These are phyloP conservation scores for Pterulicium gracile DNA, from an alignment of 1,284 basidiomycete genomes.

Conservation along the genomic window DNA sequence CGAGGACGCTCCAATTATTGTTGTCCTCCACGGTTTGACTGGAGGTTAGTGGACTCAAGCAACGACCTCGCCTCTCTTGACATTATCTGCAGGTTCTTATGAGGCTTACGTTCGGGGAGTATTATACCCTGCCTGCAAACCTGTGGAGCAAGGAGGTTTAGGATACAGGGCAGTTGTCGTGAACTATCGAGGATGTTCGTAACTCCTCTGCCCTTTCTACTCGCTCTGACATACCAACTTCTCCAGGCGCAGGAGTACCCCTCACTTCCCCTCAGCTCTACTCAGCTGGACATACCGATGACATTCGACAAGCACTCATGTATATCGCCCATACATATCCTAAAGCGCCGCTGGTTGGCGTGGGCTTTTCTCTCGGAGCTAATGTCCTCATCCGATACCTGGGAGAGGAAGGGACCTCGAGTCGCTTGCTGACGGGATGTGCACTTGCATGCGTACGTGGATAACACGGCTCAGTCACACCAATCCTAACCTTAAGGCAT, in stretches of 20 bases:
- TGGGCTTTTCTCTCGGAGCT: constrained; percentile 77
- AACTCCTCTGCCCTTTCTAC: constrained; percentile 7
- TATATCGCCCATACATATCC: constrained; percentile 56
- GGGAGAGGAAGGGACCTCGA: constrained; percentile 53
- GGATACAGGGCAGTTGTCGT: constrained; percentile 65
- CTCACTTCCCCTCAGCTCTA: constrained; percentile 30
- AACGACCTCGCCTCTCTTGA: not conserved
- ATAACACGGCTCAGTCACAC: constrained; percentile 2
- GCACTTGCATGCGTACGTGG: constrained; percentile 51
- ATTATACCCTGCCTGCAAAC: constrained; percentile 55
- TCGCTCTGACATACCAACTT: not conserved
- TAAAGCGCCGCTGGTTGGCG: constrained; percentile 53
- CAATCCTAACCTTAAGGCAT: constrained; percentile 3
- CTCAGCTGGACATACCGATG: constrained; percentile 58
- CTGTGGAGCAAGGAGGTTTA: constrained; percentile 50
- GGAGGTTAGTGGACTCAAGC: constrained; percentile 43
- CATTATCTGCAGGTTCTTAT: constrained; percentile 51
- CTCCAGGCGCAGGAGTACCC: constrained; percentile 50
- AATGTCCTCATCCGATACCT: constrained; percentile 68
- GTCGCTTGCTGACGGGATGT: constrained; percentile 50
- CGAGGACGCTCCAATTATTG: constrained; percentile 68
- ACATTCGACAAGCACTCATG: constrained; percentile 56
- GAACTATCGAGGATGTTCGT: constrained; percentile 67
- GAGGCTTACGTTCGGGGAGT: constrained; percentile 84
- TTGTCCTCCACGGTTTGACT: constrained; percentile 80